Evolutionary conservation across 2,329 filamentous ascomycete genomes (phyloP).

Genomic region (Aureobasidium sp.): DNA sequence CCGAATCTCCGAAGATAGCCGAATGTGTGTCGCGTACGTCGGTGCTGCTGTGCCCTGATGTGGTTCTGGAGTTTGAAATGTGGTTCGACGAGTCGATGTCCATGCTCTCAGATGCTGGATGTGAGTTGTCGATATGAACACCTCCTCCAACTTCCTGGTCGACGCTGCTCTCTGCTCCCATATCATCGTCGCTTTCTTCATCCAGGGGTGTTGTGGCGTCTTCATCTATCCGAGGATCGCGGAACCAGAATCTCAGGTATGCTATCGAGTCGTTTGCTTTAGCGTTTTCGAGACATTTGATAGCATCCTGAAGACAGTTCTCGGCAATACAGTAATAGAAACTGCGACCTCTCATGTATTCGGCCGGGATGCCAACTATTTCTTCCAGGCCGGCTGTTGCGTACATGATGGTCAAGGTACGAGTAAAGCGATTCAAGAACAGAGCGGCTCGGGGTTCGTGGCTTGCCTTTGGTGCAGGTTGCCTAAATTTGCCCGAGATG

Average conservation of each 20-base stretch:
- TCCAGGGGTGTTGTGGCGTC: conserved; percentile 41
- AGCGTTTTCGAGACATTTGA: conserved; percentile 72
- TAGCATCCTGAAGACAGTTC: conserved; percentile 67
- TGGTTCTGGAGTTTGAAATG: conserved; percentile 31
- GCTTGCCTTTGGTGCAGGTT: conserved; percentile 47
- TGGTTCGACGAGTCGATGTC: conserved; percentile 21
- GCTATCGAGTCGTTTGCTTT: conserved; percentile 89
- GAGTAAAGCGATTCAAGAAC: conserved; percentile 79
- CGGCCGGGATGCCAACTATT: conserved; percentile 66
- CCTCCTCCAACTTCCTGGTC: conserved; percentile 44
- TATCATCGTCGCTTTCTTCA: conserved; percentile 38
- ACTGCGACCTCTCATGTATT: conserved; percentile 65
- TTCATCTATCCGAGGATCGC: conserved; percentile 58
- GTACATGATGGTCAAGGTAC: conserved; percentile 78
- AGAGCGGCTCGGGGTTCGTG: conserved; percentile 77
- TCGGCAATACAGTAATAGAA: conserved; percentile 84
- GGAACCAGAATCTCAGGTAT: conserved; percentile 78
- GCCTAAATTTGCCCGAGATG: conserved; percentile 69
- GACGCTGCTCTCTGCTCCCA: conserved; percentile 43
- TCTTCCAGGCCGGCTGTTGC: conserved; percentile 68
- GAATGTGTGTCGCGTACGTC: conserved; percentile 35
- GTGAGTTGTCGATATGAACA: conserved; percentile 33
- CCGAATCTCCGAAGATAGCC: conserved; percentile 38
- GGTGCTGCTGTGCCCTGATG: conserved; percentile 40
- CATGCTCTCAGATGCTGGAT: conserved; percentile 23